These are phyloP conservation scores for Cichorium intybus DNA, from an alignment of 140 eudicot species.

Conservation along the genomic window DNA sequence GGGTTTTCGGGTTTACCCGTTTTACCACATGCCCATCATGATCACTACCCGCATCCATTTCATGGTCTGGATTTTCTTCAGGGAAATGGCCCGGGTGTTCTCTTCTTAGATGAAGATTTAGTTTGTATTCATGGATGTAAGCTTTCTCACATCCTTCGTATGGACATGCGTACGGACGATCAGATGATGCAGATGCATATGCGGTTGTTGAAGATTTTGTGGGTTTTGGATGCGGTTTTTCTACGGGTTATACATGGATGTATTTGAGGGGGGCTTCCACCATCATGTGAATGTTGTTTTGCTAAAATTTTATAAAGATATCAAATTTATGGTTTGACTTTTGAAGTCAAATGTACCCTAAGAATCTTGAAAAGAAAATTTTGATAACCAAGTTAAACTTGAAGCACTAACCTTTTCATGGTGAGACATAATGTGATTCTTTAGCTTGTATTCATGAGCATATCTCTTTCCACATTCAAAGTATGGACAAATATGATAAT, in stretches of 20 bases:
- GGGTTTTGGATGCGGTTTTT: conserved; percentile 56
- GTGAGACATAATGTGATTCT: conserved; percentile 67
- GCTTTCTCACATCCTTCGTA: conserved; percentile 90
- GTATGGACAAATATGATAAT: conserved; percentile 83
- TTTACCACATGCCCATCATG: conserved; percentile 51
- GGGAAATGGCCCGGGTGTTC: conserved; percentile 84
- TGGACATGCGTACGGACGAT: conserved; percentile 81
- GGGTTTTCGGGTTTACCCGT: conserved; percentile 41
- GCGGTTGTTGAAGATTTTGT: conserved; percentile 48
- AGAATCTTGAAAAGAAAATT: background rate
- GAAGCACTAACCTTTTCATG: conserved; percentile 70
- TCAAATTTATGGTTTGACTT: conserved; percentile 4
- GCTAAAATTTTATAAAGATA: background rate
- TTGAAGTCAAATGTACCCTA: background rate
- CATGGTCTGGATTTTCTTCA: conserved; percentile 56
- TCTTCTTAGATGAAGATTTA: conserved; percentile 76
- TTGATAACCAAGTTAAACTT: background rate
- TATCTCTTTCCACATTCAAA: conserved; percentile 86
- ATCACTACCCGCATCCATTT: conserved; percentile 76
- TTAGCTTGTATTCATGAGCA: conserved; percentile 92
- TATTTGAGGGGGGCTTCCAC: conserved; percentile 30
- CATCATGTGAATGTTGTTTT: conserved; percentile 25
- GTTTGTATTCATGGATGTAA: conserved; percentile 93
- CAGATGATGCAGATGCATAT: conserved; percentile 48
- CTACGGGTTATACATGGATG: conserved; percentile 34